phyloP scores from a whole-genome alignment of 495 filamentous ascomycete species.

The Hypoxylon fragiforme region DNA sequence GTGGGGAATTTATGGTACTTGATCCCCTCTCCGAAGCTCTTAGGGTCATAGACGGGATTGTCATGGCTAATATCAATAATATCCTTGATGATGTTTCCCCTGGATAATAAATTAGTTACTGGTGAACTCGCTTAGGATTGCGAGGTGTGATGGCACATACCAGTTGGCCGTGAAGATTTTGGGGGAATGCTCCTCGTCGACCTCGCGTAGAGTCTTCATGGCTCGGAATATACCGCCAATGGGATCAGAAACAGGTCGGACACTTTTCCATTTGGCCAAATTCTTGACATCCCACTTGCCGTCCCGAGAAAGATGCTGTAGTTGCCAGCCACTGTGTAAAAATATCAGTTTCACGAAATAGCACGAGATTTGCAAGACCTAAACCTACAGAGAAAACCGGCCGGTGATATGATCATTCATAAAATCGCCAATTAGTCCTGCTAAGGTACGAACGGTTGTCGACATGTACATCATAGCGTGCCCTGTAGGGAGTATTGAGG shows the following conservation, averaged over 20 bases:
- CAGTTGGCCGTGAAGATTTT: conserved; percentile 71
- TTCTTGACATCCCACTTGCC: conserved; percentile 99
- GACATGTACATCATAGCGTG: conserved; percentile 86
- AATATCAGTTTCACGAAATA: conserved; percentile 3
- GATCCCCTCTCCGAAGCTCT: conserved; percentile 75
- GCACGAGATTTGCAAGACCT: background rate
- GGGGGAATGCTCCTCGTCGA: conserved; percentile 82
- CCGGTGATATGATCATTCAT: conserved; percentile 72
- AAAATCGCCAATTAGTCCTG: conserved; percentile 82
- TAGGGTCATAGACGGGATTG: conserved; percentile 79
- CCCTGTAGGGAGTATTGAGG: conserved; percentile 74
- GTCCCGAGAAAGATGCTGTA: conserved; percentile 79
- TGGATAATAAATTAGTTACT: conserved; percentile 13
- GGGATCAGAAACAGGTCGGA: conserved; percentile 72
- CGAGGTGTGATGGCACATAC: conserved; percentile 23
- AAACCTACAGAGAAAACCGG: conserved; percentile 63
- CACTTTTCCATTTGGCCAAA: conserved; percentile 83
- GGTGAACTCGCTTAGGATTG: background rate
- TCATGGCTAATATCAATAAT: conserved; percentile 90
- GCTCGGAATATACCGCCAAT: conserved; percentile 79
- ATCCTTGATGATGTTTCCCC: conserved; percentile 63
- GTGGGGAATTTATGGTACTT: conserved; percentile 87
- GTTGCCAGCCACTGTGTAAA: conserved; percentile 71
- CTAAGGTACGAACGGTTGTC: conserved; percentile 71
- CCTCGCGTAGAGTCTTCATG: conserved; percentile 85